These are phyloP conservation scores for Claviceps lovelessii DNA, from an alignment of 2,329 filamentous ascomycete genomes.

Conservation along the genomic window DNA sequence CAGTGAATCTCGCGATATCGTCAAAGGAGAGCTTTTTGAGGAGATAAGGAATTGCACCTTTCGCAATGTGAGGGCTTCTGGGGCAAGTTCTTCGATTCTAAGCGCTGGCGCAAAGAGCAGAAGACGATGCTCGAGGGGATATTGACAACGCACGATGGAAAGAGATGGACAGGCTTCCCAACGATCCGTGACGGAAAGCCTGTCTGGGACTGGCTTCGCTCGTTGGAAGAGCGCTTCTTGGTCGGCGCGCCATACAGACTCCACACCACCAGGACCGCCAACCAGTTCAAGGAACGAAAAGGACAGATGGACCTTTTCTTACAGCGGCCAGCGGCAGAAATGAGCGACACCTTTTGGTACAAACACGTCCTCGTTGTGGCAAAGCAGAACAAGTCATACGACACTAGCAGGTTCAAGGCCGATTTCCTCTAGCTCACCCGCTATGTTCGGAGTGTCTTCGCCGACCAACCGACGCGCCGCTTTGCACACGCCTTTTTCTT, in stretches of 20 bases:
- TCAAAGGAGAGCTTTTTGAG: constrained; percentile 5
- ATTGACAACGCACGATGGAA: constrained; percentile 5
- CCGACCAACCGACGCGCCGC: constrained; percentile 11
- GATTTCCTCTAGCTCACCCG: constrained; percentile 9
- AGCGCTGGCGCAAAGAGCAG: constrained; percentile 6
- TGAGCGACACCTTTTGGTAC: constrained; percentile 4
- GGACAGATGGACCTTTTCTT: constrained; percentile 12
- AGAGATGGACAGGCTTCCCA: constrained; percentile 8
- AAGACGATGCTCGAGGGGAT: constrained; percentile 3
- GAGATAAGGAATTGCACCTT: constrained; percentile 8
- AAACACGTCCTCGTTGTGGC: constrained; percentile 11
- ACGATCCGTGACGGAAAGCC: constrained; percentile 4
- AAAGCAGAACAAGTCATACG: constrained; percentile 9
- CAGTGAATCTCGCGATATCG: constrained; percentile 4
- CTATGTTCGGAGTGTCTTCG: constrained; percentile 7
- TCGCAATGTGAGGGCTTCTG: constrained; percentile 9
- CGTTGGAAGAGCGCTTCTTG: constrained; percentile 5
- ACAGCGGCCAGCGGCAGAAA: constrained; percentile 2
- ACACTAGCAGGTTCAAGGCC: constrained; percentile 7
- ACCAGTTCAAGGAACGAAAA: constrained; percentile 10
- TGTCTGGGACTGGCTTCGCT: constrained; percentile 1
- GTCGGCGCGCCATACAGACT: constrained; percentile 7
- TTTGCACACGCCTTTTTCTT: constrained; percentile 9
- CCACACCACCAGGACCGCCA: constrained; percentile 8
- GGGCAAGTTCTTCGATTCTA: constrained; percentile 7